A percentile compares a stretch with the other conserved stretches of the same genome.
Conservation (phyloP, 495 filamentous ascomycete species). For the Penicillium parvum region DNA sequence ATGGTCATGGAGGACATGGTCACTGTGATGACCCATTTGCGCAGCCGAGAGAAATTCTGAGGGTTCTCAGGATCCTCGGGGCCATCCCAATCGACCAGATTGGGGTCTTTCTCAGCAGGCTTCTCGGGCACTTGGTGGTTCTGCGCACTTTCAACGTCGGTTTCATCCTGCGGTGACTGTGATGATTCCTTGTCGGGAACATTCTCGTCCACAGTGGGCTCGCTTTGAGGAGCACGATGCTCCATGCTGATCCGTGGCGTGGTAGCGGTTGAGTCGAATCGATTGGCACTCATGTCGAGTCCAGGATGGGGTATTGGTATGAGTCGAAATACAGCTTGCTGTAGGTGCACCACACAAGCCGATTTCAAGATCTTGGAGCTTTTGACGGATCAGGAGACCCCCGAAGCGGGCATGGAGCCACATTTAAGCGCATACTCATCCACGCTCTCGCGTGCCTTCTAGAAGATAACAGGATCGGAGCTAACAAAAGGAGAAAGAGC, state of each 20-base stretch:
- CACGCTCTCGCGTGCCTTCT: conserved; percentile 5
- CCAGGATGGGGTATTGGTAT: not conserved
- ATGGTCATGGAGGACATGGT: conserved; percentile 55
- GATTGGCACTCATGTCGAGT: conserved; percentile 5
- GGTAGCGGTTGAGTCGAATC: conserved; percentile 18
- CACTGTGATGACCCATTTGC: conserved; percentile 70
- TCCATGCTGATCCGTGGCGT: conserved; percentile 26
- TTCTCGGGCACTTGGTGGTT: conserved; percentile 8
- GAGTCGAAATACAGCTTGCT: not conserved
- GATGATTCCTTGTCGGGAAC: conserved; percentile 2
- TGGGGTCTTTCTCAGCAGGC: conserved; percentile 31
- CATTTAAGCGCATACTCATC: conserved; percentile 8
- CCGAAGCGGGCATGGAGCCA: not conserved
- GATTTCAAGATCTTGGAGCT: not conserved
- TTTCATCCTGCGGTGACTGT: conserved; percentile 7
- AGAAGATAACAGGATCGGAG: conserved; percentile 3
- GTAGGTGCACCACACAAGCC: not conserved
- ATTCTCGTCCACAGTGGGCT: not conserved
- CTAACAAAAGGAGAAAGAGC: conserved; percentile 4
- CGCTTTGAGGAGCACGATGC: conserved; percentile 1
- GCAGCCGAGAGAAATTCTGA: conserved; percentile 55
- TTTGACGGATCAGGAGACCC: not conserved
- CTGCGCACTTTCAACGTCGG: conserved; percentile 20
- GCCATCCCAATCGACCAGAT: conserved; percentile 42
- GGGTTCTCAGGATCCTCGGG: conserved; percentile 66